Evolutionary conservation across 1,284 basidiomycete genomes (phyloP), one percentile per base, ranked within the genome.

Genomic region (Coriolopsis trogii): DNA sequence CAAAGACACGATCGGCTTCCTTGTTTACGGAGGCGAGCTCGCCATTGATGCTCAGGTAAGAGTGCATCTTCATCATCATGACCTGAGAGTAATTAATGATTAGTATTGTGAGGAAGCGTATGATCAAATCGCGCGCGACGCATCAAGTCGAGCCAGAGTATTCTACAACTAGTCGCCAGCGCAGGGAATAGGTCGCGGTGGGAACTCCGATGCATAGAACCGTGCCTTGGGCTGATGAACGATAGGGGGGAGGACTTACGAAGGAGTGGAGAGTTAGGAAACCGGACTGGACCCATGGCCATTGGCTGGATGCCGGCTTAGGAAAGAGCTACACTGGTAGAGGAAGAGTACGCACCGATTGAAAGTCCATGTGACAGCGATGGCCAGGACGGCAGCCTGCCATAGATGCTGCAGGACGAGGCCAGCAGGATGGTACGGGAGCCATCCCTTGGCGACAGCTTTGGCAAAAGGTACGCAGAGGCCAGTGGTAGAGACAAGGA

Each of bases 251-350:
- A 8, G 38, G 28, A 67, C 80, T 51, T 58, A 86, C 87, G 7
- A 97, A 73, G 12, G 89, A 85, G 69, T 95, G 96, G n/a, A 98
- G 73, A 0, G 94, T 95, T 46, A 98, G 78, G 72, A 95, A 98
- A 7, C 95, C 95, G 0, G 93, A 93, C 70, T 99, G 96, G 1
- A 98, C 95, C 95, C 96, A 98, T 31, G 93, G 94, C 95, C 95
- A 98, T 61, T 94, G 81, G 46, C 92, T 87, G 33, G 28, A 23
- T n/a, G 13, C 12, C 2, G 6, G 29, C 4, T 20, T 21, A 12
- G 15, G n/a, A 21, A 26, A 26, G 26, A 16, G 15, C 23, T 5
- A 7, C 3, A 1, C 4, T 25, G 31, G 25, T 49, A 34, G 28
- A 31, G 34, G n/a, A 38, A 15, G 40, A 28, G 48, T 16, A 64